Evolutionary conservation across 2,329 filamentous ascomycete genomes (phyloP).

Genomic region (Metarhizium guizhouense): DNA sequence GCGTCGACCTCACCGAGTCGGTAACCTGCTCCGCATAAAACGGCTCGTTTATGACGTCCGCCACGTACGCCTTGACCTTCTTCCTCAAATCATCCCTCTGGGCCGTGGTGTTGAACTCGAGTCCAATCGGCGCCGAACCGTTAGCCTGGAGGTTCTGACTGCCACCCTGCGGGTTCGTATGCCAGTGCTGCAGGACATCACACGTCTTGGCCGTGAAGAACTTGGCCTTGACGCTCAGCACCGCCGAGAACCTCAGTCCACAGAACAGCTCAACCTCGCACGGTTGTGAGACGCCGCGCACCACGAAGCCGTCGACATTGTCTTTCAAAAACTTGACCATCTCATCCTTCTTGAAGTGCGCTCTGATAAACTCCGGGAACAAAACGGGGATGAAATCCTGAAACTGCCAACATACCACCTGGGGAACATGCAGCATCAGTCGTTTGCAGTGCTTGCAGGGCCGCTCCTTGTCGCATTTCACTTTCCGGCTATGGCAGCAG

Average conservation of each 20-base stretch:
- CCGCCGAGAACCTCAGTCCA: slow-evolving; percentile 33
- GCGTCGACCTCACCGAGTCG: slow-evolving; percentile 33
- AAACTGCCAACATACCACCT: slow-evolving; percentile 52
- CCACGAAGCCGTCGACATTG: slow-evolving; percentile 36
- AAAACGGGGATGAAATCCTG: slow-evolving; percentile 43
- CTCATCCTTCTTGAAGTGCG: slow-evolving; percentile 40
- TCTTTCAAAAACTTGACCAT: slow-evolving; percentile 38
- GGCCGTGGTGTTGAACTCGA: slow-evolving; percentile 32
- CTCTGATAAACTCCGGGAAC: slow-evolving; percentile 43
- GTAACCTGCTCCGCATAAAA: slow-evolving; percentile 42
- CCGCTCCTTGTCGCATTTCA: slow-evolving; percentile 46
- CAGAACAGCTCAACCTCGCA: slow-evolving; percentile 40
- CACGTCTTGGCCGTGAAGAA: slow-evolving; percentile 41
- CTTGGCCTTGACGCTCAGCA: slow-evolving; percentile 38
- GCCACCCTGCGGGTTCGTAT: slow-evolving; percentile 28
- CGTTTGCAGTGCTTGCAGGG: slow-evolving; percentile 50
- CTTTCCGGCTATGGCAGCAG: slow-evolving; percentile 51
- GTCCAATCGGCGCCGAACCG: slow-evolving; percentile 39
- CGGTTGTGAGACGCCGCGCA: slow-evolving; percentile 29
- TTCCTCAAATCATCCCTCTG: slow-evolving; percentile 38
- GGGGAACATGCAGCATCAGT: slow-evolving; percentile 38
- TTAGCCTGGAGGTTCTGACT: slow-evolving; percentile 31
- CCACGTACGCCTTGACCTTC: slow-evolving; percentile 38
- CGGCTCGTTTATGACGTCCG: slow-evolving; percentile 38
- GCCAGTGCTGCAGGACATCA: slow-evolving; percentile 44